Evolutionary conservation across 257 asterid species (phyloP).

Genomic region (Jaltomata sinuosa): DNA sequence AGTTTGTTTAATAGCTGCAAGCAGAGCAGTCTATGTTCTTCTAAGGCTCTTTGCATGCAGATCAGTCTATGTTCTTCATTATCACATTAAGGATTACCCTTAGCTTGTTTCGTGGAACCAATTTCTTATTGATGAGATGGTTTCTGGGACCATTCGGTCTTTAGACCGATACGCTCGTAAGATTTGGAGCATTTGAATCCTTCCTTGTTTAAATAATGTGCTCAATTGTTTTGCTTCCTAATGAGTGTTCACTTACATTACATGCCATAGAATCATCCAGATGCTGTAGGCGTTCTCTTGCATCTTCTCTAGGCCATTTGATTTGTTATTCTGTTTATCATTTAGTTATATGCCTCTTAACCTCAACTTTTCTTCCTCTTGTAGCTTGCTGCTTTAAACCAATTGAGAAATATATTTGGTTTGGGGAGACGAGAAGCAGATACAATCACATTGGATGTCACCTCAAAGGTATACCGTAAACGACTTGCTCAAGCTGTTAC

Average conservation of each 20-base stretch:
- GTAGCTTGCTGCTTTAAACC: slow-evolving; percentile 78
- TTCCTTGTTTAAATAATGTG: background rate
- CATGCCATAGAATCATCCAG: background rate
- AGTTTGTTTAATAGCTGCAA: background rate
- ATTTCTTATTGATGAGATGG: background rate
- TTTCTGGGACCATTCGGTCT: background rate
- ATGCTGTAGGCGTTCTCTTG: background rate
- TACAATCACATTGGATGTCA: slow-evolving; percentile 61
- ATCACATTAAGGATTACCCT: background rate
- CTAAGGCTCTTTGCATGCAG: background rate
- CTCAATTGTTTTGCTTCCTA: background rate
- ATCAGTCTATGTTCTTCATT: background rate
- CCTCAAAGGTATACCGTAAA: slow-evolving; percentile 73
- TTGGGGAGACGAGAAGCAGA: slow-evolving; percentile 90
- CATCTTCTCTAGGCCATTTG: background rate
- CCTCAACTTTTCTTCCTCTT: slow-evolving; percentile 16
- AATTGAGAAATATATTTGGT: slow-evolving; percentile 85
- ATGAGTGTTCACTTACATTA: background rate
- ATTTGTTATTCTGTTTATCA: background rate
- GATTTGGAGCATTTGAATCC: background rate
- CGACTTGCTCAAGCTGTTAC: slow-evolving; percentile 90
- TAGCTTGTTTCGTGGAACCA: background rate
- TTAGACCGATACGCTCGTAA: background rate
- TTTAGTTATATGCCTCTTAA: background rate
- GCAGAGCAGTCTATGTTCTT: background rate